Evolutionary conservation across 176 grass and related monocot species (phyloP), one percentile per base, ranked within the genome.

Genomic region (Zoysia japonica): DNA sequence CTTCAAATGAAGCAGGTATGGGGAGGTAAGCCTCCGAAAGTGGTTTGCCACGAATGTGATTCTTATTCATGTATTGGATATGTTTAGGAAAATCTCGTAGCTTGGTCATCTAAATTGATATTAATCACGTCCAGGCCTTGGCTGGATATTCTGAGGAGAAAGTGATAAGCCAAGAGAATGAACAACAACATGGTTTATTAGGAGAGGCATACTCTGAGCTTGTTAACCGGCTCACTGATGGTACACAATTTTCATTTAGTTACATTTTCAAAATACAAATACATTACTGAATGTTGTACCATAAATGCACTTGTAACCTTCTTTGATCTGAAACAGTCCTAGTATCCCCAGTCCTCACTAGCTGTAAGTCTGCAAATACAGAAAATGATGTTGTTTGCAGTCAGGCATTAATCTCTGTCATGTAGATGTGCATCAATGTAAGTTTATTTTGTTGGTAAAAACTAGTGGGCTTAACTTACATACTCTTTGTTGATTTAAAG

Each of bases 1-100:
- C 72, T 87, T 70, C 88, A 87, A 78, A 72, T 98, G 75, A 95
- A 94, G 86, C 92, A 98, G 96, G 96, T 98, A 94, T 93, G 88
- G 72, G 70, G 79, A 89, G 85, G 85, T 92, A 87, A 82, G 79
- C 83, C 56, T 47, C 45, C 35, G 71, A 76, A 82, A 76, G n/a
- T 65, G 19, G 72, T 97, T 83, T 76, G 65, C 76, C 71, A 11
- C 37, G 6, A 88, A 71, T 65, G 17, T 71, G 14, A 55, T 75
- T 57, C 28, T 60, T 60, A 28, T 60, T 60, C n/a, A 9, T 60
- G 2, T 76, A 61, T 42, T 81, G 19, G 36, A 17, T 70, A 60
- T 76, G 42, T 50, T 83, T 48, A 51, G 51, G 2, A 67, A 11
- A 48, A 12, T 47, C 47, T 55, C 11, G 41, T 74, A 67, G 69